phyloP scores from a whole-genome alignment of 108 stramenopile genomes.

The Schizochytrium sp. region DNA sequence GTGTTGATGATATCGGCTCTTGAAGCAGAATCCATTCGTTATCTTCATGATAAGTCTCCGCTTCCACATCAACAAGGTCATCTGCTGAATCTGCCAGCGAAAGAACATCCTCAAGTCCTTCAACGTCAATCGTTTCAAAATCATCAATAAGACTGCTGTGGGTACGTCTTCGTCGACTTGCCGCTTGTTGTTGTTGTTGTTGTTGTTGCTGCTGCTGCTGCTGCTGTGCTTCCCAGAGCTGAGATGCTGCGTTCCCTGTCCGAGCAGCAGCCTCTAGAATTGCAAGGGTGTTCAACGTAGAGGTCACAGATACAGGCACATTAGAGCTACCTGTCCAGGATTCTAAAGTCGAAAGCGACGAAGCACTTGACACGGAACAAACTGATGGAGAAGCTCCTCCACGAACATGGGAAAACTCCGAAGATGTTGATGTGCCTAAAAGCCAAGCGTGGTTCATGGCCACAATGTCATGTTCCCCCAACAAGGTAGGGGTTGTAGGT shows the following conservation, averaged over 20 bases:
- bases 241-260: neutral
- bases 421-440: too few relatives aligned
- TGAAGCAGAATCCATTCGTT: conserved; percentile 37
- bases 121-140: neutral
- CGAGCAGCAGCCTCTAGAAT: conserved; percentile 51
- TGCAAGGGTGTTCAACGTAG: neutral
- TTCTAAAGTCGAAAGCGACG: conserved; percentile 52
- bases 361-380: conserved; percentile 34
- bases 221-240: neutral
- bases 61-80: neutral
- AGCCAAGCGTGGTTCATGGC: too few relatives aligned
- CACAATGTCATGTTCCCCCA: too few relatives aligned
- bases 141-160: neutral
- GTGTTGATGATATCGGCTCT: neutral
- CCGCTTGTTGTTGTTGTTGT: neutral
- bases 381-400: neutral
- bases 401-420: neutral
- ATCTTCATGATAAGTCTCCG: conserved; percentile 1
- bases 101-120: neutral
- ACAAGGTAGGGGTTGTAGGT: too few relatives aligned
- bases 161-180: neutral
- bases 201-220: neutral
- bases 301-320: neutral
- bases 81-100: neutral
- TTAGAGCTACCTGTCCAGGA: neutral